These are phyloP conservation scores for Medicago arabica DNA, from an alignment of 306 rosid species.

Conservation along the genomic window DNA sequence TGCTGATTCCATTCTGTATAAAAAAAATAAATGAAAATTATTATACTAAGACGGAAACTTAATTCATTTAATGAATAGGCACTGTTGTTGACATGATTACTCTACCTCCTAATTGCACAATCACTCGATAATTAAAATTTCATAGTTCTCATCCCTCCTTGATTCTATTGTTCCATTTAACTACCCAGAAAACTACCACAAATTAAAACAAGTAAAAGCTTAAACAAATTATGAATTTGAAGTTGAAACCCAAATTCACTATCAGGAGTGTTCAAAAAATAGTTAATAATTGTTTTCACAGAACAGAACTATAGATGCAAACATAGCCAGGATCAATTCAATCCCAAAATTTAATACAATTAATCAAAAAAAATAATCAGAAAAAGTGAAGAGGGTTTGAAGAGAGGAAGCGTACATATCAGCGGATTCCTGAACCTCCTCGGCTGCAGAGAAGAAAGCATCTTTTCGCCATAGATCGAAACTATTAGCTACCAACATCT, in stretches of 20 bases:
- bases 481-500: slow-evolving; percentile 88
- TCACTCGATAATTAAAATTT: not conserved
- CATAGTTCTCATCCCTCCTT: not conserved
- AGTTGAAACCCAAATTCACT: slow-evolving; percentile 20
- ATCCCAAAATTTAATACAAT: not conserved
- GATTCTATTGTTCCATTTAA: not conserved
- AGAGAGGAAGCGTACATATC: slow-evolving; percentile 63
- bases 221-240: not conserved
- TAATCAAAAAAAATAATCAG: too few species aligned
- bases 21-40: slow-evolving; percentile 13
- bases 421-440: slow-evolving; percentile 98
- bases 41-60: slow-evolving; percentile 29
- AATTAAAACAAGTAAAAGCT: not conserved
- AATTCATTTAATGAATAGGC: not conserved
- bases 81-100: slow-evolving; percentile 2
- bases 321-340: slow-evolving; percentile 31
- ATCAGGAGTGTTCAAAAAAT: not conserved
- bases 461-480: slow-evolving; percentile 97
- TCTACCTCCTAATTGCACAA: slow-evolving; percentile 29
- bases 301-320: not conserved
- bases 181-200: not conserved
- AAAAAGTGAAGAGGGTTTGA: not conserved
- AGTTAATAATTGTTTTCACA: too few species aligned
- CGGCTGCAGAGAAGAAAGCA: slow-evolving; percentile 92
- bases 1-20: slow-evolving; percentile 85